Evolutionary conservation across 2,329 filamentous ascomycete genomes (phyloP).

Genomic region (Cladosporium sp.): DNA sequence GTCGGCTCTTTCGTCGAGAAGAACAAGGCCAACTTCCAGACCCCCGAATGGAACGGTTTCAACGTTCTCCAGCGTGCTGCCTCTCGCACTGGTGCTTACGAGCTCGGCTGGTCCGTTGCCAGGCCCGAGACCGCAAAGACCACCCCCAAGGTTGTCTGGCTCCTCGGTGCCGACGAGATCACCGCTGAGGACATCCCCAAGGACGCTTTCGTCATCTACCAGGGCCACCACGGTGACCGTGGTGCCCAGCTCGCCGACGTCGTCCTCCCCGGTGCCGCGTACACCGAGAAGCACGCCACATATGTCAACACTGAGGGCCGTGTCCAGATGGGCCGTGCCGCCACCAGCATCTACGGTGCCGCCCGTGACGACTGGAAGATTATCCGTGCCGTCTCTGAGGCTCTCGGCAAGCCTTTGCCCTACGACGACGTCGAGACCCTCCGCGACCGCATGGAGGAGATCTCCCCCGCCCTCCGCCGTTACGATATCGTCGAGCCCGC

Average conservation of each 20-base stretch:
- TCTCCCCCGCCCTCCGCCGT: constrained; percentile 80
- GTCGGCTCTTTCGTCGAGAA: constrained; percentile 90
- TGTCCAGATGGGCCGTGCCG: constrained; percentile 87
- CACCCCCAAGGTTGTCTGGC: constrained; percentile 91
- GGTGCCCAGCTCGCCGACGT: constrained; percentile 92
- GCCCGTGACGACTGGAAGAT: constrained; percentile 99
- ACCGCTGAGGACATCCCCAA: constrained; percentile 81
- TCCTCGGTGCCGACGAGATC: constrained; percentile 92
- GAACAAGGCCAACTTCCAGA: constrained; percentile 82
- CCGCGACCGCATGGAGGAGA: constrained; percentile 89
- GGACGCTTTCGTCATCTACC: constrained; percentile 94
- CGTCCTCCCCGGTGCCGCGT: constrained; percentile 87
- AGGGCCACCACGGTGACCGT: constrained; percentile 93
- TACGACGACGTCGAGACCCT: constrained; percentile 90
- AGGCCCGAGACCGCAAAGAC: constrained; percentile 76
- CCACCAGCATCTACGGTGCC: constrained; percentile 82
- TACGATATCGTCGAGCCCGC: constrained; percentile 90
- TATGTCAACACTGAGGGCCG: constrained; percentile 98
- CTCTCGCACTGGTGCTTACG: constrained; percentile 87
- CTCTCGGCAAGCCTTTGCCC: constrained; percentile 77
- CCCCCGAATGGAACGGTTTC: constrained; percentile 92
- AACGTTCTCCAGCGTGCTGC: constrained; percentile 93
- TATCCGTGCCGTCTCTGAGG: constrained; percentile 85
- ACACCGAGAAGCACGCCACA: constrained; percentile 93
- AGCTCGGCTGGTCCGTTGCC: constrained; percentile 88